These are phyloP conservation scores for Trichoderma brevicompactum DNA, from an alignment of 2,329 filamentous ascomycete species.

Conservation along the genomic window DNA sequence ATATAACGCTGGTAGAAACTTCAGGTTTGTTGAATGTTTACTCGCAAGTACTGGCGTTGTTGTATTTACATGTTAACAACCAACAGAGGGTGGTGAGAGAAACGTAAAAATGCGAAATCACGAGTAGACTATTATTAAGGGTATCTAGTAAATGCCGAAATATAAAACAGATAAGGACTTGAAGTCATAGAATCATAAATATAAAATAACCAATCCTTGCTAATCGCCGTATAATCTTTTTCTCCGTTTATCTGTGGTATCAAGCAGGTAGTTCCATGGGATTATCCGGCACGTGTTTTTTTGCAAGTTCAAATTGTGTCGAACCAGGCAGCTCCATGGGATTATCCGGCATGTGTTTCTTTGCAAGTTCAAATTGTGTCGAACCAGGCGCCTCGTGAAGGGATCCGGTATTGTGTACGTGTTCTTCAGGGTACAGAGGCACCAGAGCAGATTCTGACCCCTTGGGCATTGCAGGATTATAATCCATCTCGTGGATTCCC, in stretches of 20 bases:
- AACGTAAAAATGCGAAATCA: neutral
- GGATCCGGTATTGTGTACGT: neutral
- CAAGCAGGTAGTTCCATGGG: conserved; percentile 9
- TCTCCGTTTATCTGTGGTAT: neutral
- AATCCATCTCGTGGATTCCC: conserved; percentile 2
- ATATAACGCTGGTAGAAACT: too few relatives aligned
- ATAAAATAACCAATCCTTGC: neutral
- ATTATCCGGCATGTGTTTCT: neutral
- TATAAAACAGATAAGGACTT: neutral
- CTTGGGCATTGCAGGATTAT: neutral
- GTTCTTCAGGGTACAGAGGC: neutral
- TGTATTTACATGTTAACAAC: too few relatives aligned
- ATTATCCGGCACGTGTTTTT: neutral
- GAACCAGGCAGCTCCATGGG: conserved; percentile 12
- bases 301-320: neutral
- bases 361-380: neutral
- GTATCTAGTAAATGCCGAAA: neutral
- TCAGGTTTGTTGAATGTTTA: neutral
- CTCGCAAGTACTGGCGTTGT: neutral
- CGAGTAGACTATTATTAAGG: neutral
- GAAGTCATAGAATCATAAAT: conserved; percentile 6
- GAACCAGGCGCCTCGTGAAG: neutral
- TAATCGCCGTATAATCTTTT: neutral
- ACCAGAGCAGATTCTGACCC: neutral
- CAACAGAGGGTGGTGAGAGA: too few relatives aligned